Percentiles rank a stretch among this genome's conserved stretches.
Evolutionary conservation across 164 flowering plant species (phyloP).

Genomic region (Vitis riparia): DNA sequence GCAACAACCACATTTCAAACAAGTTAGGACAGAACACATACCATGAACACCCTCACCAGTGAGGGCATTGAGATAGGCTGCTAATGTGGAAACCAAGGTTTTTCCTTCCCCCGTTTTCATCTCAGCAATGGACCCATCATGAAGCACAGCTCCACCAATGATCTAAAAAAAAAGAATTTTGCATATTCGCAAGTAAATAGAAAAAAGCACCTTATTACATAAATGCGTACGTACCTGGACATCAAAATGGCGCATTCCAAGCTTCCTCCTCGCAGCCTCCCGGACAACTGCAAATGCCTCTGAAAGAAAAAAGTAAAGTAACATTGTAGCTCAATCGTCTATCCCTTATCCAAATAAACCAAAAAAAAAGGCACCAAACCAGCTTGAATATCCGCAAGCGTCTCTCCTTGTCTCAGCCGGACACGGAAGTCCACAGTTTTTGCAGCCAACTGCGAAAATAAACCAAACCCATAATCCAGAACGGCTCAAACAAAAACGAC

Average conservation of each 20-base stretch:
- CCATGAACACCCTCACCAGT: constrained; percentile 94
- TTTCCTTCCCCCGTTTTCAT: constrained; percentile 99
- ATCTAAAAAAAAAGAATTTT: constrained; percentile 37
- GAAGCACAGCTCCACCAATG: constrained; percentile 98
- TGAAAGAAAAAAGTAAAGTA: constrained; percentile 18
- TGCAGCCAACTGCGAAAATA: constrained; percentile 48
- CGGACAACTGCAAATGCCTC: constrained; percentile 99
- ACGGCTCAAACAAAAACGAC: background rate
- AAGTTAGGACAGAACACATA: constrained; percentile 25
- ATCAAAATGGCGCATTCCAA: constrained; percentile 99
- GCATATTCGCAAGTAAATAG: no score
- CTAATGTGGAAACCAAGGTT: constrained; percentile 92
- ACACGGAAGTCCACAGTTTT: constrained; percentile 79
- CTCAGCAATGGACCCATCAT: constrained; percentile 98
- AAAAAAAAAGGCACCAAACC: constrained; percentile 38
- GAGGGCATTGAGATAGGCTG: constrained; percentile 97
- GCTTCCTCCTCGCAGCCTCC: constrained; percentile 94
- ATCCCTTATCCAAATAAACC: background rate
- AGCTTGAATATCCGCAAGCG: constrained; percentile 89
- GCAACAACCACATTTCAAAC: background rate
- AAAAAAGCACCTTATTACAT: background rate
- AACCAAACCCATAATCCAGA: background rate
- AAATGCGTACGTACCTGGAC: constrained; percentile 59
- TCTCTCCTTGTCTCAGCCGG: constrained; percentile 73
- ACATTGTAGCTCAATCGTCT: background rate